phyloP scores from a whole-genome alignment of 2,329 filamentous ascomycete species.

The Graphilbum ipis-grandicollis region DNA sequence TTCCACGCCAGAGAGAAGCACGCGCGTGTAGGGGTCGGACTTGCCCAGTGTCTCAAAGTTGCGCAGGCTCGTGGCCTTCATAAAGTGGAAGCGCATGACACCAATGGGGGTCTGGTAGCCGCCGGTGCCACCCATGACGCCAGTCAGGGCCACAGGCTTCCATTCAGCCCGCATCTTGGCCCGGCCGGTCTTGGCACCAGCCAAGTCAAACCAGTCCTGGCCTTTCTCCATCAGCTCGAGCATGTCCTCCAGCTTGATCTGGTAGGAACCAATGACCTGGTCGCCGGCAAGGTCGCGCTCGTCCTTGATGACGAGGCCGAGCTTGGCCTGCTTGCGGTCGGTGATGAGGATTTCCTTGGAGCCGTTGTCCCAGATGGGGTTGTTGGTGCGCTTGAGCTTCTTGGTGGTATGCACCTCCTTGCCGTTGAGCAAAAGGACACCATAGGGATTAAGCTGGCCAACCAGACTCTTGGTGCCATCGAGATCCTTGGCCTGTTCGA shows the following conservation, averaged over 20 bases:
- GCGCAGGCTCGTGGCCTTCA: constrained; percentile 63
- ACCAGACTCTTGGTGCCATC: constrained; percentile 85
- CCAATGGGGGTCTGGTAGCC: constrained; percentile 90
- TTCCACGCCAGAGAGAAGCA: constrained; percentile 76
- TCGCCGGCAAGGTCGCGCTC: constrained; percentile 74
- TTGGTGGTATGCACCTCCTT: constrained; percentile 81
- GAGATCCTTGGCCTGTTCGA: constrained; percentile 92
- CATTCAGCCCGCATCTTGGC: constrained; percentile 85
- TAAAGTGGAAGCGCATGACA: constrained; percentile 87
- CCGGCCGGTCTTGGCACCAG: constrained; percentile 64
- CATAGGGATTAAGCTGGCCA: constrained; percentile 82
- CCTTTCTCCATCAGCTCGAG: constrained; percentile 80
- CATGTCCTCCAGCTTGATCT: constrained; percentile 91
- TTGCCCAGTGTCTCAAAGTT: constrained; percentile 94
- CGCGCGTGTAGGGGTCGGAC: constrained; percentile 84
- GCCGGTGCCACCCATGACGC: constrained; percentile 57
- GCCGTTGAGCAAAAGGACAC: constrained; percentile 71
- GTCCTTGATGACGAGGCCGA: constrained; percentile 89
- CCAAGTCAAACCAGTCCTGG: constrained; percentile 88
- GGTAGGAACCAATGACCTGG: constrained; percentile 75
- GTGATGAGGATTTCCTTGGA: constrained; percentile 91
- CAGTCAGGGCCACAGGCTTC: constrained; percentile 83
- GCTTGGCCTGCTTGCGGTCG: constrained; percentile 74
- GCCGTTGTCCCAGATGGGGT: constrained; percentile 87
- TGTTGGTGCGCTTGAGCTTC: constrained; percentile 92